These are phyloP conservation scores for Ramaria rubella DNA, from an alignment of 768 basidiomycete species.

Conservation along the genomic window DNA sequence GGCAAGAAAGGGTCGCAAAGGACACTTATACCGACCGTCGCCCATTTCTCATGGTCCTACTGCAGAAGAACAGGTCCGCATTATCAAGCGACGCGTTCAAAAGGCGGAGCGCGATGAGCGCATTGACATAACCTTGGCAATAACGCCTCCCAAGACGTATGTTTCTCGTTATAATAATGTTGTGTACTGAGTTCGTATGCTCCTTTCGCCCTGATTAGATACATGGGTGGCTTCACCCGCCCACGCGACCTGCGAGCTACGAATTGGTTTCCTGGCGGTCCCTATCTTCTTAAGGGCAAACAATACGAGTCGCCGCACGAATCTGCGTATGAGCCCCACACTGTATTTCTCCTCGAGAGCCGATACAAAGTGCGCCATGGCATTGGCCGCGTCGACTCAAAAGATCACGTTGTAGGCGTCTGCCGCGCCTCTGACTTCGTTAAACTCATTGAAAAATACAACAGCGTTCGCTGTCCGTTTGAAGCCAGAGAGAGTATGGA, in stretches of 20 bases:
- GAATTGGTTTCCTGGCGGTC: slow-evolving; percentile 32
- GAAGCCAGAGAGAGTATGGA: slow-evolving; percentile 26
- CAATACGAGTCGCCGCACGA: slow-evolving; percentile 24
- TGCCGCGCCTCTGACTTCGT: slow-evolving; percentile 30
- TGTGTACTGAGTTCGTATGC: neutral
- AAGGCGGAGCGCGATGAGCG: slow-evolving; percentile 41
- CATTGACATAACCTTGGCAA: slow-evolving; percentile 28
- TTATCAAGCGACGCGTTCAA: slow-evolving; percentile 19
- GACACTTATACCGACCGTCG: neutral
- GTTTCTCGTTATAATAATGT: slow-evolving; percentile 15
- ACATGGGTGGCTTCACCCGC: slow-evolving; percentile 34
- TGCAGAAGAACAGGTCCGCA: slow-evolving; percentile 10
- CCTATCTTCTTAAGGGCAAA: slow-evolving; percentile 21
- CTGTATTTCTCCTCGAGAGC: slow-evolving; percentile 34
- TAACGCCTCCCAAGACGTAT: slow-evolving; percentile 34
- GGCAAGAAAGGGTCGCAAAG: neutral
- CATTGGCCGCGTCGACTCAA: slow-evolving; percentile 25
- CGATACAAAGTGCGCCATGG: slow-evolving; percentile 27
- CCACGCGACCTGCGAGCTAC: slow-evolving; percentile 31
- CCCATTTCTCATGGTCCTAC: neutral
- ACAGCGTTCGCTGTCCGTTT: slow-evolving; percentile 20
- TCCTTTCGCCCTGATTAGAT: slow-evolving; percentile 25
- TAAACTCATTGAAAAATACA: slow-evolving; percentile 25
- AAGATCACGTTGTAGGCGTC: slow-evolving; percentile 29
- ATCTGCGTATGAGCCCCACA: slow-evolving; percentile 32